Percentiles rank a stretch among this genome's conserved stretches.
Conservation (phyloP, 192 early-diverging fungal genomes). For the Chytriomyces sp. region DNA sequence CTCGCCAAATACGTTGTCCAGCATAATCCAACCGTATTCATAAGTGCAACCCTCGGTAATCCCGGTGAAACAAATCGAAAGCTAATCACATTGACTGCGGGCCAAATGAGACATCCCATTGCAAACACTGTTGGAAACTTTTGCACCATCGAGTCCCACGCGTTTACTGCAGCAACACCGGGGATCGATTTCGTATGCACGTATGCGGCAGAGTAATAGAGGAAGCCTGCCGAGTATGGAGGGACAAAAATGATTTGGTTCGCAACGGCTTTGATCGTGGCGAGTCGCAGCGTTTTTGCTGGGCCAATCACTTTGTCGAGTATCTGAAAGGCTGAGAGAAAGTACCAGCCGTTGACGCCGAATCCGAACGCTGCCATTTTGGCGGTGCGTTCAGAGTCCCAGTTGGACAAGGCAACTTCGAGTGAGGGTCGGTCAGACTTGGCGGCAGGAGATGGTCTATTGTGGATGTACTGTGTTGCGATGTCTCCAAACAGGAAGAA, state of each 20-base stretch:
- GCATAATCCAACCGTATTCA: slow-evolving; percentile 21
- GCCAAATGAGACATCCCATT: slow-evolving; percentile 21
- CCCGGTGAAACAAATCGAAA: slow-evolving; percentile 23
- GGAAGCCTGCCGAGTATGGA: slow-evolving; percentile 21
- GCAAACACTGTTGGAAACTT: slow-evolving; percentile 30
- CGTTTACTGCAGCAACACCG: background rate
- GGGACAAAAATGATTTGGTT: slow-evolving; percentile 28
- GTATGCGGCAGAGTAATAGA: slow-evolving; percentile 21
- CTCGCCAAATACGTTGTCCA: slow-evolving; percentile 21
- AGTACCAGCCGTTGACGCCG: slow-evolving; percentile 31
- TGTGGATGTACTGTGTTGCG: background rate
- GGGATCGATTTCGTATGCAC: background rate
- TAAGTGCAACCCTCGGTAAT: slow-evolving; percentile 20
- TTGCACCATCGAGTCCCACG: slow-evolving; percentile 8
- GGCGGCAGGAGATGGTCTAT: background rate
- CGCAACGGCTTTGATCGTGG: slow-evolving; percentile 15
- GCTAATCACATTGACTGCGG: slow-evolving; percentile 25
- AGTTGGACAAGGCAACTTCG: background rate
- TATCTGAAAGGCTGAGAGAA: slow-evolving; percentile 14
- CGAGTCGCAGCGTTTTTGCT: slow-evolving; percentile 10
- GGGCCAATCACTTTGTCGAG: slow-evolving; percentile 18
- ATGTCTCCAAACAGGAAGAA: slow-evolving; percentile 29
- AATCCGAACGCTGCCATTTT: slow-evolving; percentile 31
- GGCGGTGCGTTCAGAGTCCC: slow-evolving; percentile 24
- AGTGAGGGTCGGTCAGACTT: background rate